phyloP scores from a whole-genome alignment of 2,329 filamentous ascomycete genomes.

The Neodidymelliopsis sp. region DNA sequence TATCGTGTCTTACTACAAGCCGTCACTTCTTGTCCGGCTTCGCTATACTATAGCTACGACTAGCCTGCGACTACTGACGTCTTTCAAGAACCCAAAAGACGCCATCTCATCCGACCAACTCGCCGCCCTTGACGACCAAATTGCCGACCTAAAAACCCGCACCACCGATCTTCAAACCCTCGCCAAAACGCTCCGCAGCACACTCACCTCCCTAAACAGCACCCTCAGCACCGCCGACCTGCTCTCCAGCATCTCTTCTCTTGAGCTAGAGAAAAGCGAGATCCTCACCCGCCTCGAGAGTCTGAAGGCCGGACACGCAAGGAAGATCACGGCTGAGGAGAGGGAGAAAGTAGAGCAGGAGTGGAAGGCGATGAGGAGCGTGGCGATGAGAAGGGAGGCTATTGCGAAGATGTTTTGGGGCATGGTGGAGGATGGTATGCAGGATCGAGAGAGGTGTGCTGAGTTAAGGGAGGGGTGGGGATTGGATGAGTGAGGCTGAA shows the following conservation, averaged over 20 bases:
- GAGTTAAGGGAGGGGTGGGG: slow-evolving; percentile 59
- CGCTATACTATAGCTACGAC: too few species aligned
- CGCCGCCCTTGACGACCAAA: slow-evolving; percentile 58
- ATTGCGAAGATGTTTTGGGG: slow-evolving; percentile 62
- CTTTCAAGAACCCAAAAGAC: slow-evolving; percentile 62
- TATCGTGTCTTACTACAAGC: too few species aligned
- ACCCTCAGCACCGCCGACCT: slow-evolving; percentile 62
- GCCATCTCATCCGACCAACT: slow-evolving; percentile 58
- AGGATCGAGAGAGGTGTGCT: slow-evolving; percentile 55
- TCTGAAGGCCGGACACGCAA: slow-evolving; percentile 51
- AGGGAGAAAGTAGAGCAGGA: slow-evolving; percentile 55
- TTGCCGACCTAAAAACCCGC: slow-evolving; percentile 55
- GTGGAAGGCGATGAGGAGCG: slow-evolving; percentile 53
- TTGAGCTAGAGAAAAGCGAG: slow-evolving; percentile 56
- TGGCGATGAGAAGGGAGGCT: slow-evolving; percentile 53
- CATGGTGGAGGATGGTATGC: slow-evolving; percentile 56
- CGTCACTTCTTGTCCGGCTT: neutral
- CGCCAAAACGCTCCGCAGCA: slow-evolving; percentile 59
- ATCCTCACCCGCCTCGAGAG: slow-evolving; percentile 52
- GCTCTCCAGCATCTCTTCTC: slow-evolving; percentile 49
- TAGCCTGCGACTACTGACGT: too few species aligned
- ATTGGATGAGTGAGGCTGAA: slow-evolving; percentile 45
- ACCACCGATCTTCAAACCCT: slow-evolving; percentile 55
- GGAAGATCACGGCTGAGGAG: slow-evolving; percentile 59
- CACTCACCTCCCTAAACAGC: slow-evolving; percentile 56